Conservation (phyloP, 768 basidiomycete species). For the Crucibulum laeve region DNA sequence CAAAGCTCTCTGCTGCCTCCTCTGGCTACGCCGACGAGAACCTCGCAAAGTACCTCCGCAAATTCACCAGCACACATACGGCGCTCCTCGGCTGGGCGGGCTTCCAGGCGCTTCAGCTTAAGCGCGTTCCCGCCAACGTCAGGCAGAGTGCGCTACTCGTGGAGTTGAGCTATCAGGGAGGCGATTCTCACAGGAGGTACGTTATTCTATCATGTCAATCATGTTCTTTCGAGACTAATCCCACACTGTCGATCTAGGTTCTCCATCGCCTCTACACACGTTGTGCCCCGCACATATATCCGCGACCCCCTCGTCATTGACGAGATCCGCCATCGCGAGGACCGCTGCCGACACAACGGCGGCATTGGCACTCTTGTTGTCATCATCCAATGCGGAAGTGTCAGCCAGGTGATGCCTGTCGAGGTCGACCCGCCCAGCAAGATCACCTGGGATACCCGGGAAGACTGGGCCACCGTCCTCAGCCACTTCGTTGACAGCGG, state of each 20-base stretch:
- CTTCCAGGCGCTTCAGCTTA: slow-evolving; percentile 81
- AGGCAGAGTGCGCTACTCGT: slow-evolving; percentile 73
- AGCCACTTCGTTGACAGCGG: slow-evolving; percentile 69
- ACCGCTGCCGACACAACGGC: slow-evolving; percentile 69
- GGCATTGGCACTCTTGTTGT: slow-evolving; percentile 75
- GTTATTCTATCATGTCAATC: slow-evolving; percentile 18
- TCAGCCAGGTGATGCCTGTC: slow-evolving; percentile 83
- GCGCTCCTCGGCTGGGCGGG: slow-evolving; percentile 75
- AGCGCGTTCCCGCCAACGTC: slow-evolving; percentile 73
- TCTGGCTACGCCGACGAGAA: slow-evolving; percentile 51
- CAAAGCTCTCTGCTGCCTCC: slow-evolving; percentile 40
- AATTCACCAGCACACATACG: slow-evolving; percentile 73
- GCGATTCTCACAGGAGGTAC: slow-evolving; percentile 63
- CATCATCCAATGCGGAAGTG: slow-evolving; percentile 69
- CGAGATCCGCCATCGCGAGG: slow-evolving; percentile 77
- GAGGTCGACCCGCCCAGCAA: slow-evolving; percentile 77
- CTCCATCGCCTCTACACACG: slow-evolving; percentile 60
- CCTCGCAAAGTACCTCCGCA: slow-evolving; percentile 68
- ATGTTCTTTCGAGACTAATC: slow-evolving; percentile 14
- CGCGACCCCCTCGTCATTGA: slow-evolving; percentile 71
- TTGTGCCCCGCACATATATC: slow-evolving; percentile 69
- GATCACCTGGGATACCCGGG: slow-evolving; percentile 71
- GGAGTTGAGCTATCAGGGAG: slow-evolving; percentile 50
- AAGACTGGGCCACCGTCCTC: slow-evolving; percentile 70
- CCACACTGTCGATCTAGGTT: slow-evolving; percentile 42